A percentile compares a stretch with the other conserved stretches of the same genome.
phyloP scores from a whole-genome alignment of 2,329 filamentous ascomycete species.

The Penicillium olsonii region DNA sequence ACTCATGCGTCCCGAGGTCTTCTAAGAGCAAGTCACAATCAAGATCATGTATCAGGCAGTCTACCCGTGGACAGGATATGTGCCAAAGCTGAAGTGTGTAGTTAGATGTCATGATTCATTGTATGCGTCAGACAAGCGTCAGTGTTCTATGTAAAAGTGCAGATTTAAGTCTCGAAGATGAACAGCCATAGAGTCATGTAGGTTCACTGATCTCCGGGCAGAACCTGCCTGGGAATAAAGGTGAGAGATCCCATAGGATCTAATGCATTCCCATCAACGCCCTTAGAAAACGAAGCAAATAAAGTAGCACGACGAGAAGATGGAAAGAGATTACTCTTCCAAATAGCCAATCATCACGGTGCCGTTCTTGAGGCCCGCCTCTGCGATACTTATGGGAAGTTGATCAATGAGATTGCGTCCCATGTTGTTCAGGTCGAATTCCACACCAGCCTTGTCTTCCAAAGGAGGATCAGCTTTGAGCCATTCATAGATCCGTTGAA shows the following conservation, averaged over 20 bases:
- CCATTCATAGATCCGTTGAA: conserved; percentile 91
- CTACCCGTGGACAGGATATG: too few species aligned
- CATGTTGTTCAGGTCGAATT: conserved; percentile 87
- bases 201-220: neutral
- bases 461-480: conserved; percentile 79
- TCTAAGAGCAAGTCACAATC: too few species aligned
- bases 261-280: conserved; percentile 11
- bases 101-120: conserved; percentile 9
- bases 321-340: conserved; percentile 51
- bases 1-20: too few species aligned
- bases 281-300: conserved; percentile 10
- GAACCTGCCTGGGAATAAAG: neutral
- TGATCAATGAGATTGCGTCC: conserved; percentile 80
- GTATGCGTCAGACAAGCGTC: neutral
- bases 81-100: neutral
- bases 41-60: neutral
- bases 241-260: conserved; percentile 6
- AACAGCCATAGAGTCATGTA: neutral
- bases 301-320: neutral
- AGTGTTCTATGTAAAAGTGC: conserved; percentile 2
- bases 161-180: neutral
- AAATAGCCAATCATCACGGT: conserved; percentile 94
- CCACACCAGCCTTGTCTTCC: conserved; percentile 73
- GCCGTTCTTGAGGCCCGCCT: conserved; percentile 84
- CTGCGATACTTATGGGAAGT: conserved; percentile 72